Conservation (phyloP, 768 basidiomycete genomes). For the Pleurotus salmoneostramineus region DNA sequence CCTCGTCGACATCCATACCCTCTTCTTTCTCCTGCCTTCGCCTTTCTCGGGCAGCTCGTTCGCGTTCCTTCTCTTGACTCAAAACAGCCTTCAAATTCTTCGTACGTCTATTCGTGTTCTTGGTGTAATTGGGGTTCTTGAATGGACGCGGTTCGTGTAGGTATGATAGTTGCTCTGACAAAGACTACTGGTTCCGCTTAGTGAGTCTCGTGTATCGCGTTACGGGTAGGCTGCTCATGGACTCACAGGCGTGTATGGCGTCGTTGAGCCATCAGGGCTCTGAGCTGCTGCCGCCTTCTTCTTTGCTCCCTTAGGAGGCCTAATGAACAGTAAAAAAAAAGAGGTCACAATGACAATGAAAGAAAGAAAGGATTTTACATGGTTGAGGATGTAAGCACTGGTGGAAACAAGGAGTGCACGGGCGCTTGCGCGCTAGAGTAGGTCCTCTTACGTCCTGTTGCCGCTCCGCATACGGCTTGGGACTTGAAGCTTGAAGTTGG, state of each 20-base stretch:
- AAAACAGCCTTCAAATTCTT: constrained; percentile 81
- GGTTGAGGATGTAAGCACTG: too few species aligned
- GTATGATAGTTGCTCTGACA: constrained; percentile 74
- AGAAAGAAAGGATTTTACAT: too few species aligned
- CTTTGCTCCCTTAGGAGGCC: constrained; percentile 42
- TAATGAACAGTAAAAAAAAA: constrained; percentile 11
- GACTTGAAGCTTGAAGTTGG: too few species aligned
- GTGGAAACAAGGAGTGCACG: too few species aligned
- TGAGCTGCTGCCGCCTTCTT: constrained; percentile 29
- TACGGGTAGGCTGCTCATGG: neutral
- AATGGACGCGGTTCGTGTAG: constrained; percentile 69
- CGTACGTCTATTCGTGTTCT: constrained; percentile 67
- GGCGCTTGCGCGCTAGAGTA: too few species aligned
- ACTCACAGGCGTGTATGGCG: constrained; percentile 38
- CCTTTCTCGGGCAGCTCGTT: constrained; percentile 62
- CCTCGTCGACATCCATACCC: constrained; percentile 52
- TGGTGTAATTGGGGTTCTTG: constrained; percentile 69
- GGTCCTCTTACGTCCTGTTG: too few species aligned
- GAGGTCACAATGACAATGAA: too few species aligned
- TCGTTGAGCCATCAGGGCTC: constrained; percentile 40
- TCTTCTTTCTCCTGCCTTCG: constrained; percentile 47
- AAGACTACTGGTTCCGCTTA: constrained; percentile 37
- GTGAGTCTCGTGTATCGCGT: neutral
- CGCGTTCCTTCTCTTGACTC: constrained; percentile 74
- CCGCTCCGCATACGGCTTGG: too few species aligned